A percentile compares a stretch with the other conserved stretches of the same genome.
phyloP scores from a whole-genome alignment of 148 eudicot species.

The Chenopodium album region DNA sequence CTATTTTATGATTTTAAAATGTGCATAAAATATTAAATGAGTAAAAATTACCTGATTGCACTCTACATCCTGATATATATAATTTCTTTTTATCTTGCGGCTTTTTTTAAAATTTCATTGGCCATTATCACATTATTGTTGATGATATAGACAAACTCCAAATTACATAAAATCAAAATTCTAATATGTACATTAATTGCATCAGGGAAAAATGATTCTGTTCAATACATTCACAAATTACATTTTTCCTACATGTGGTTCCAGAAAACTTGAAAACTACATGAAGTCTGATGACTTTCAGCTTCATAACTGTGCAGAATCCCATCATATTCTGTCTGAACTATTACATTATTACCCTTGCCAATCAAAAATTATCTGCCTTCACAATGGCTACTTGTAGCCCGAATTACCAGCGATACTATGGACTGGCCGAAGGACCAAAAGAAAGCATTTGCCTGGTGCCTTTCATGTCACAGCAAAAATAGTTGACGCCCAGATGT shows the following conservation, averaged over 20 bases:
- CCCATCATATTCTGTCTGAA: slow-evolving; percentile 22
- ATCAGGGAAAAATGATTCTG: not conserved
- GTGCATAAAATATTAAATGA: too few relatives aligned
- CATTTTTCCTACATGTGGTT: not conserved
- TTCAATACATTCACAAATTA: slow-evolving; percentile 10
- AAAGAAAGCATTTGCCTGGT: not conserved
- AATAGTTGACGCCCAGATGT: slow-evolving; percentile 2
- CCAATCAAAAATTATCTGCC: slow-evolving; percentile 32
- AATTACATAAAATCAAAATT: not conserved
- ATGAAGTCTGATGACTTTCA: not conserved
- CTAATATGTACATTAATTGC: slow-evolving; percentile 9
- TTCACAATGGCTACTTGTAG: slow-evolving; percentile 30
- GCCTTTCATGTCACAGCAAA: not conserved
- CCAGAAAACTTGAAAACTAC: not conserved
- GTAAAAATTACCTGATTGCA: too few relatives aligned
- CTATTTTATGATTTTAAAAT: too few relatives aligned
- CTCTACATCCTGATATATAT: too few relatives aligned
- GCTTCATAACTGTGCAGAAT: not conserved
- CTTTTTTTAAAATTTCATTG: not conserved
- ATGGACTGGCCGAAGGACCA: not conserved
- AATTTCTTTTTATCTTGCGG: too few relatives aligned
- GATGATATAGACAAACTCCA: not conserved
- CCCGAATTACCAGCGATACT: slow-evolving; percentile 2
- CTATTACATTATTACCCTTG: slow-evolving; percentile 18
- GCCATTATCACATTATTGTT: not conserved